Percentiles rank a stretch among this genome's conserved stretches.
phyloP scores from a whole-genome alignment of 306 rosid species.

The Ziziphus jujuba region DNA sequence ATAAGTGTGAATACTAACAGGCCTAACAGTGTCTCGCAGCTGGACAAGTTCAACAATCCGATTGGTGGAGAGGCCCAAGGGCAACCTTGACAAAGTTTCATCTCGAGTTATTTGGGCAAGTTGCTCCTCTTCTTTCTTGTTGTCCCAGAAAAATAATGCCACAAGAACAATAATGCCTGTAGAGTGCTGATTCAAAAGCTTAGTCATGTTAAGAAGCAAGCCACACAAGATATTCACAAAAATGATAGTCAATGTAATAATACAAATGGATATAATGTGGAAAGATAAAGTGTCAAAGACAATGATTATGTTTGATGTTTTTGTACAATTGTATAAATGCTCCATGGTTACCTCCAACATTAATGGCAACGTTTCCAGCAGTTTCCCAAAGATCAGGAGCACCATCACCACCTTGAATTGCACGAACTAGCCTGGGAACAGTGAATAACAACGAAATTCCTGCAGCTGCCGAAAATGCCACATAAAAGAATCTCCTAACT shows the following conservation, averaged over 20 bases:
- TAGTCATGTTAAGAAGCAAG: slow-evolving; percentile 55
- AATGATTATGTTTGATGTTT: slow-evolving; percentile 15
- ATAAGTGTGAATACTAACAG: slow-evolving; percentile 53
- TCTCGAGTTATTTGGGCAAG: slow-evolving; percentile 78
- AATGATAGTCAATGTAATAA: slow-evolving; percentile 18
- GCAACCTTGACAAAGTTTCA: slow-evolving; percentile 89
- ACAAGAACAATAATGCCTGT: slow-evolving; percentile 76
- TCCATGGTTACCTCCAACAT: slow-evolving; percentile 72
- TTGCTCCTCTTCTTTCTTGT: slow-evolving; percentile 94
- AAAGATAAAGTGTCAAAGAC: slow-evolving; percentile 4
- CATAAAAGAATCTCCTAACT: slow-evolving; percentile 78
- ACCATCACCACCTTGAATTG: slow-evolving; percentile 71
- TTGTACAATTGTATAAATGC: slow-evolving; percentile 25
- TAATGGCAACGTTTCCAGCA: slow-evolving; percentile 84
- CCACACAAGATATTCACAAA: slow-evolving; percentile 13
- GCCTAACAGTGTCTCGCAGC: slow-evolving; percentile 88
- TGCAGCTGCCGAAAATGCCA: slow-evolving; percentile 85
- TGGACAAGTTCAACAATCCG: slow-evolving; percentile 96
- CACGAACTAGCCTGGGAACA: slow-evolving; percentile 66
- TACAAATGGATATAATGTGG: slow-evolving; percentile 11
- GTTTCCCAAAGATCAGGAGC: slow-evolving; percentile 89
- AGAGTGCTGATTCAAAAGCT: slow-evolving; percentile 66
- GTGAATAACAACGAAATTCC: slow-evolving; percentile 80
- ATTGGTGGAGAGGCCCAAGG: slow-evolving; percentile 93
- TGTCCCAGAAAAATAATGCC: slow-evolving; percentile 93